Conservation (phyloP, 2,329 filamentous ascomycete species). For the Aureobasidium subglaciale region DNA sequence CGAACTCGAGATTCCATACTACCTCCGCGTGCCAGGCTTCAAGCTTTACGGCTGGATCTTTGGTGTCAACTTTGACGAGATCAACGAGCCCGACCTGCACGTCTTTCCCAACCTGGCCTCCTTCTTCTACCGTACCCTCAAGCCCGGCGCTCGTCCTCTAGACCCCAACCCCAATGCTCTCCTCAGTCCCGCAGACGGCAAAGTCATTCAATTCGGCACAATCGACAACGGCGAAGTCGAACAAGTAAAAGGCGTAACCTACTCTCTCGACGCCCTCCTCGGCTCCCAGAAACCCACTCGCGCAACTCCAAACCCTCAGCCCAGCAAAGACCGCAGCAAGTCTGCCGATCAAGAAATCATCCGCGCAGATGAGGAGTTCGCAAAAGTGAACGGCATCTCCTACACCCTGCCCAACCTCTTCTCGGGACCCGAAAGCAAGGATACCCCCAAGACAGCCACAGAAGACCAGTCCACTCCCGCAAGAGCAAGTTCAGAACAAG, state of each 20-base stretch:
- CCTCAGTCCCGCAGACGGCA: slow-evolving; percentile 83
- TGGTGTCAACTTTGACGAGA: slow-evolving; percentile 83
- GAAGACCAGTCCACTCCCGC: slow-evolving; percentile 67
- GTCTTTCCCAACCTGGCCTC: slow-evolving; percentile 86
- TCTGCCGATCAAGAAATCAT: slow-evolving; percentile 56
- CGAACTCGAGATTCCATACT: slow-evolving; percentile 80
- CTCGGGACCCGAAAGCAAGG: slow-evolving; percentile 50
- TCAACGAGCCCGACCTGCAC: slow-evolving; percentile 80
- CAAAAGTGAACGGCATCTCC: slow-evolving; percentile 85
- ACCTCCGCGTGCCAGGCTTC: slow-evolving; percentile 80
- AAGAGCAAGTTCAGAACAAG: slow-evolving; percentile 65
- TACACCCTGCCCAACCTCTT: slow-evolving; percentile 87
- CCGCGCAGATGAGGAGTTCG: slow-evolving; percentile 83
- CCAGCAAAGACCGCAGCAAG: slow-evolving; percentile 25
- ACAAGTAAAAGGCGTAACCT: slow-evolving; percentile 98
- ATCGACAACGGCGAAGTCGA: slow-evolving; percentile 94
- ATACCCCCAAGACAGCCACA: slow-evolving; percentile 3
- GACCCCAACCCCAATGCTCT: slow-evolving; percentile 74
- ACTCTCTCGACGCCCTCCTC: slow-evolving; percentile 86
- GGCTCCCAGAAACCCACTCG: slow-evolving; percentile 45
- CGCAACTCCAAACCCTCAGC: slow-evolving; percentile 41
- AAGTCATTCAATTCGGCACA: slow-evolving; percentile 81
- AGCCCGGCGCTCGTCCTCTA: slow-evolving; percentile 77
- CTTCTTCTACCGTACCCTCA: slow-evolving; percentile 95
- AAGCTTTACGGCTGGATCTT: slow-evolving; percentile 87